A percentile compares a stretch with the other conserved stretches of the same genome.
These are phyloP conservation scores for Cyclotella choctawhatcheeana DNA, from an alignment of 108 stramenopile genomes.

Conservation along the genomic window DNA sequence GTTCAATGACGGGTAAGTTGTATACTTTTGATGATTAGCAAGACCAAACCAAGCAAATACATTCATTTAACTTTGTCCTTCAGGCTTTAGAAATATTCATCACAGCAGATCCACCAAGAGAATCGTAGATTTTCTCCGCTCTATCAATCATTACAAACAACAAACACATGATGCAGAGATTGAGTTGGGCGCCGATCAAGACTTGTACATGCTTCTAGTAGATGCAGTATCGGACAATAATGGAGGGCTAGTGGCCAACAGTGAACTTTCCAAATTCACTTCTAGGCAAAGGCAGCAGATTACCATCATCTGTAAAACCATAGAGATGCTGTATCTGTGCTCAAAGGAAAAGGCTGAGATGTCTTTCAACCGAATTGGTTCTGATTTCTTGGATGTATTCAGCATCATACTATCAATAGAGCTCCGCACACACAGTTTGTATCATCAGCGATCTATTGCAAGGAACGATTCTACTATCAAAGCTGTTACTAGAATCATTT, in stretches of 20 bases:
- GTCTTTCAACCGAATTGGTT: slow-evolving; percentile 14
- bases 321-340: slow-evolving; percentile 18
- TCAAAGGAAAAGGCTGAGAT: slow-evolving; percentile 8
- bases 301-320: slow-evolving; percentile 6
- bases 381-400: slow-evolving; percentile 1
- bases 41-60: too few relatives aligned
- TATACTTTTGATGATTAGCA: too few relatives aligned
- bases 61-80: too few relatives aligned
- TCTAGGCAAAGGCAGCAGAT: not conserved
- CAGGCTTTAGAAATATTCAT: too few relatives aligned
- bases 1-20: too few relatives aligned
- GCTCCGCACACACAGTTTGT: not conserved
- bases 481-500: slow-evolving; percentile 19
- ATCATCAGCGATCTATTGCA: not conserved
- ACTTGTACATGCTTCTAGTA: slow-evolving; percentile 1
- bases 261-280: not conserved
- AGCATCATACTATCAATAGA: slow-evolving; percentile 10
- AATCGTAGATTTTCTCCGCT: slow-evolving; percentile 3
- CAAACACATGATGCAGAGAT: slow-evolving; percentile 4
- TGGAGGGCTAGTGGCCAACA: not conserved
- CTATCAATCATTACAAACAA: slow-evolving; percentile 9
- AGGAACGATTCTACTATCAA: not conserved
- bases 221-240: not conserved
- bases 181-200: not conserved
- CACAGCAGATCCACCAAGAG: too few relatives aligned